Evolutionary conservation across 129 eudicot species (phyloP), one percentile per base, ranked within the genome.

Genomic region (Flaveria brownii): DNA sequence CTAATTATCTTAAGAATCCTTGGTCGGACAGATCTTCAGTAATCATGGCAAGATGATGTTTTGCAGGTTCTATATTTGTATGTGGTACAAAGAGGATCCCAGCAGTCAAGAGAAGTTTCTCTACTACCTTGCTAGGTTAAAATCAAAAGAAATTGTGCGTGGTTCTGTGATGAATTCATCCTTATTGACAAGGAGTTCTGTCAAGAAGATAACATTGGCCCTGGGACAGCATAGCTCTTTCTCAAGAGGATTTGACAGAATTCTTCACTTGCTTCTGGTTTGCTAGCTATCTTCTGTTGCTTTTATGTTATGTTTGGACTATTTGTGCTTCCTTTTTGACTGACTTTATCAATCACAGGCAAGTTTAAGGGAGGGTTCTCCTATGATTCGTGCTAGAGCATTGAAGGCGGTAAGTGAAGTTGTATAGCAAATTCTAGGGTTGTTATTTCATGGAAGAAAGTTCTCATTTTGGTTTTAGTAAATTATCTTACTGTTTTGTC

Each of bases 381-480:
- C 99, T 64, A 94, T 87, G 64, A 91, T 94, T 73, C 97, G 99
- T 72, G 91, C 99, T 23, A 94, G 91, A 91, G 99, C 99, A 77
- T 81, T 94, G 80, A 85, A 91, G 72, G 99, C 99, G 47, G 99
- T 94, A 89, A 87, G 97, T 88, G 76, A 68, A 73, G 64, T 45
- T 65, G 26, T 78, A 16, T 81, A 79, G 70, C 55, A 56, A 45
- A 26, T 68, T 80, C 66, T 46, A 43, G 33, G 28, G 36, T 9
- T 42, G 41, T 18, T 55, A 60, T 60, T 62, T 78, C 67, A 52
- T 46, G 46, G 51, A 41, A 23, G 50, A 63, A 50, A 65, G 41
- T 33, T 45, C n/a, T 73, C 42, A 9, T 45, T 25, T 54, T 50
- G n/a, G 73, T 30, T 17, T 64, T 52, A 46, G 61, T n/a, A 50